Base-by-base conservation (phyloP, 2,329 filamentous ascomycete species). In the Thyridium curvatum region DNA sequence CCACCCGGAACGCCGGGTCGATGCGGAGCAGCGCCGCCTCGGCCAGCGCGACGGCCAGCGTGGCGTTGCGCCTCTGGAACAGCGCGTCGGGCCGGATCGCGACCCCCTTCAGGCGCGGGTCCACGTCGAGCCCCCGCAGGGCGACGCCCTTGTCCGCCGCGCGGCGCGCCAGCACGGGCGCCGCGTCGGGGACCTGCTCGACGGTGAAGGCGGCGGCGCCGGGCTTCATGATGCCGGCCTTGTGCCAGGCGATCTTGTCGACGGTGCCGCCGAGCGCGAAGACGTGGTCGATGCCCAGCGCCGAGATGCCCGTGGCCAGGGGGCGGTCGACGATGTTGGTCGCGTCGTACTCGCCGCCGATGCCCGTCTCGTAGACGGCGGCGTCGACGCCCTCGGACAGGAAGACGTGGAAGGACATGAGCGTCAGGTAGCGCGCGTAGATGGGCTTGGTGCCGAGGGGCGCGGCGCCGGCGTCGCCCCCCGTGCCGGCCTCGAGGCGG, bases 241-340 rank as follows among this genome's bases (percentile, higher is more conserved):
- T 86, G 57, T 86, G 80, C 82, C 82, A 85, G 2, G 82, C 78
- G 46, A 86, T 84, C 55, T 78, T 69, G 30, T 75, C 74, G 4
- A 85, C 61, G 0, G 77, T 83, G 15, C 71, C 59, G 8, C 83
- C 83, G 1, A 87, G 66, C 15, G 70, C 67, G 34, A 68, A 67
- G 28, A 82, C 71, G 50, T 87, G 83, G 51, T 87, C 83, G 42
- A 86, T 76, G 10, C 79, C 82, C 12, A 86, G 61, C n/a, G 74
- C 74, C 34, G 73, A 79, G 40, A 86, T 78, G 1, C 73, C 82
- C 1, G 74, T 69, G 0, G 69, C 81, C 0, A 74, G 64, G 1
- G 80, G 78, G 12, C 54, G 55, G 37, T 69, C 63, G 3, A 84
- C 71, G 21, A 85, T 61, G 41, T 86, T 86, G 2, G 84, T 86